Percentiles rank a stretch among this genome's conserved stretches.
phyloP scores from a whole-genome alignment of 768 basidiomycete genomes.

The Gloeophyllum trabeum region DNA sequence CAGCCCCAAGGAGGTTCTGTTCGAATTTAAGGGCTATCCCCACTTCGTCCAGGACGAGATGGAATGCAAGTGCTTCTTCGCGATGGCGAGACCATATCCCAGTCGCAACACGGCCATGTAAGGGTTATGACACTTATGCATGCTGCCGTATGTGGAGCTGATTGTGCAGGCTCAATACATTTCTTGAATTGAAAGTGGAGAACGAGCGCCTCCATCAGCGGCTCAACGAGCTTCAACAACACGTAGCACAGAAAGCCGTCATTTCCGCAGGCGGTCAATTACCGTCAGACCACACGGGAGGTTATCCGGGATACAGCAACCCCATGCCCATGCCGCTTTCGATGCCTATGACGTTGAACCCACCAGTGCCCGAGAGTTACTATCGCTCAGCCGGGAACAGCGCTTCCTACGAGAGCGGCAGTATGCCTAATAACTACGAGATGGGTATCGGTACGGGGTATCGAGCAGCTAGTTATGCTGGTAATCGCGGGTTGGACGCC shows the following conservation, averaged over 20 bases:
- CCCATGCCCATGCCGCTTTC: neutral
- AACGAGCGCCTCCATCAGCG: slow-evolving; percentile 71
- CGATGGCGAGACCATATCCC: slow-evolving; percentile 68
- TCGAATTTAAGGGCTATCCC: slow-evolving; percentile 62
- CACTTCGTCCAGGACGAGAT: slow-evolving; percentile 30
- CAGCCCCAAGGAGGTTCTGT: slow-evolving; percentile 39
- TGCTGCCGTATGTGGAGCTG: neutral
- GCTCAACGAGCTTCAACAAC: slow-evolving; percentile 28
- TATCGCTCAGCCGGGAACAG: too few species aligned
- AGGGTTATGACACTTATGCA: slow-evolving; percentile 12
- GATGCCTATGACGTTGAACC: too few species aligned
- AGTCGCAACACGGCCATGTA: slow-evolving; percentile 62
- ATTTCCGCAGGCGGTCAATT: neutral
- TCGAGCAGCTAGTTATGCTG: neutral
- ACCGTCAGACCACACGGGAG: neutral
- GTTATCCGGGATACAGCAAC: neutral
- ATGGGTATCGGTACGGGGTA: neutral
- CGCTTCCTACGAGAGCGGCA: too few species aligned
- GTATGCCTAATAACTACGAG: neutral
- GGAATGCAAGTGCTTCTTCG: slow-evolving; percentile 56
- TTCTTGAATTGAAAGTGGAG: slow-evolving; percentile 79
- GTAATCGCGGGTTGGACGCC: slow-evolving; percentile 1
- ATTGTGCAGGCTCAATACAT: slow-evolving; percentile 47
- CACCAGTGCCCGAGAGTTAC: too few species aligned
- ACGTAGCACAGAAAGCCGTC: neutral